phyloP scores from a whole-genome alignment of 2,329 filamentous ascomycete species.

The Aureobasidium pullulans region DNA sequence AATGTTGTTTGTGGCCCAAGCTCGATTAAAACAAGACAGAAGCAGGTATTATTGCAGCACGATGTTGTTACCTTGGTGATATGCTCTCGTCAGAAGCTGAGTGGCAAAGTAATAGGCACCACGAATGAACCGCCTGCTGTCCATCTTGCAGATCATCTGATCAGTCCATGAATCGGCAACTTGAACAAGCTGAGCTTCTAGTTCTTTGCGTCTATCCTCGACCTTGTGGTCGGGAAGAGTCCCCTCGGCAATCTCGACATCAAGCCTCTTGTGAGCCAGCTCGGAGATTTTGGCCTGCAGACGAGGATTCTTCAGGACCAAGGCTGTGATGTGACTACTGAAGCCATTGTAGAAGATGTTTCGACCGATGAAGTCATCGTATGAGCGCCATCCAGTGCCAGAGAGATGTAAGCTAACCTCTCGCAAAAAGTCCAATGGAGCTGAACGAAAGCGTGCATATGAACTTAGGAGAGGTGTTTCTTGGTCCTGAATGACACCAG shows the following conservation, averaged over 20 bases:
- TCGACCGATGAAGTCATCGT: slow-evolving; percentile 83
- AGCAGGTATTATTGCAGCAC: not conserved
- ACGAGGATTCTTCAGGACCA: slow-evolving; percentile 67
- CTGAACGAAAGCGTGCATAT: slow-evolving; percentile 77
- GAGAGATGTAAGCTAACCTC: slow-evolving; percentile 91
- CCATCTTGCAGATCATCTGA: slow-evolving; percentile 98
- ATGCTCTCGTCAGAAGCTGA: slow-evolving; percentile 83
- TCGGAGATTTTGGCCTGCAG: slow-evolving; percentile 67
- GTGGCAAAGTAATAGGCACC: slow-evolving; percentile 85
- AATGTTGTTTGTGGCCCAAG: too few relatives aligned
- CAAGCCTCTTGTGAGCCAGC: slow-evolving; percentile 66
- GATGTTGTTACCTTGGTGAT: slow-evolving; percentile 65
- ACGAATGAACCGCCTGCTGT: slow-evolving; percentile 86
- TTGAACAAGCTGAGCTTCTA: slow-evolving; percentile 67
- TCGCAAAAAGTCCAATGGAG: slow-evolving; percentile 71
- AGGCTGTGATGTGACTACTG: slow-evolving; percentile 76
- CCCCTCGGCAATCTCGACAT: slow-evolving; percentile 70
- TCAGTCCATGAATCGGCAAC: slow-evolving; percentile 83
- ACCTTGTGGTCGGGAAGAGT: slow-evolving; percentile 43
- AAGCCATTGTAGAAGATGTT: slow-evolving; percentile 91
- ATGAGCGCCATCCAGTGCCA: slow-evolving; percentile 89
- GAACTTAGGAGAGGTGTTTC: slow-evolving; percentile 70
- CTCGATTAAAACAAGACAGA: not conserved
- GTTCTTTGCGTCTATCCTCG: slow-evolving; percentile 53
- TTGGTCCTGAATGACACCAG: slow-evolving; percentile 27